Evolutionary conservation across 2,329 filamentous ascomycete species (phyloP), one percentile per base, ranked within the genome.

Genomic region (Tolypocladium nubicola): DNA sequence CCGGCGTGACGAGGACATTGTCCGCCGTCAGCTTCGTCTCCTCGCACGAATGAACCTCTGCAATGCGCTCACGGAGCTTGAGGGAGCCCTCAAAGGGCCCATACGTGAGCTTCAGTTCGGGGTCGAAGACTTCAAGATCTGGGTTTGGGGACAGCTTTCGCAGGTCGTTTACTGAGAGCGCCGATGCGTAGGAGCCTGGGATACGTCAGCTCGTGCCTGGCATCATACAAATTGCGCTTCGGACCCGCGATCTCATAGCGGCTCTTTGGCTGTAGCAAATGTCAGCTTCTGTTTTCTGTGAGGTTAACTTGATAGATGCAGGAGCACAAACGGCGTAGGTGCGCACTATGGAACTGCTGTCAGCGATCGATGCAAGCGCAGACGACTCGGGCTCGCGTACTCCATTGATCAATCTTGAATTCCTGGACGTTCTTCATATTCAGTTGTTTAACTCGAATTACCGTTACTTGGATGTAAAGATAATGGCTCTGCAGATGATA

Each of bases 1-100:
- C 90, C 19, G 85, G 81, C 0, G 88, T 89, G 57, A 91, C 85
- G 55, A 93, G 70, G 43, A 93, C 79, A 64, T 87, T 84, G 19
- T 89, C 82, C 16, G 58, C 58, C 19, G 50, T 56, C 30, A 59
- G 21, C 10, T n/a, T 54, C 30, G 19, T 21, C 43, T 52, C 52
- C 13, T 38, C 30, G 7, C 26, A 37, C 1, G 58, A 59, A 39
- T 59, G 55, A 21, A 59, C 50, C 39, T 47, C 58, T 2, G 58
- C 58, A 16, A 59, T 50, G 30, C 58, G 55, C 52, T 55, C 52
- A 1, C 58, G 55, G 21, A 35, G 10, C 16, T 6, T 19, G 7
- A 19, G 38, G 3, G 53, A 45, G 39, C 53, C 53, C 40, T 54
- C 53, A 9, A 21, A 35, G 3, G 40, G 35, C 3, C 53, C 53